A percentile compares a stretch with the other conserved stretches of the same genome.
These are phyloP conservation scores for Sanghuangporus weigelae DNA, from an alignment of 1,284 basidiomycete genomes.

Conservation along the genomic window DNA sequence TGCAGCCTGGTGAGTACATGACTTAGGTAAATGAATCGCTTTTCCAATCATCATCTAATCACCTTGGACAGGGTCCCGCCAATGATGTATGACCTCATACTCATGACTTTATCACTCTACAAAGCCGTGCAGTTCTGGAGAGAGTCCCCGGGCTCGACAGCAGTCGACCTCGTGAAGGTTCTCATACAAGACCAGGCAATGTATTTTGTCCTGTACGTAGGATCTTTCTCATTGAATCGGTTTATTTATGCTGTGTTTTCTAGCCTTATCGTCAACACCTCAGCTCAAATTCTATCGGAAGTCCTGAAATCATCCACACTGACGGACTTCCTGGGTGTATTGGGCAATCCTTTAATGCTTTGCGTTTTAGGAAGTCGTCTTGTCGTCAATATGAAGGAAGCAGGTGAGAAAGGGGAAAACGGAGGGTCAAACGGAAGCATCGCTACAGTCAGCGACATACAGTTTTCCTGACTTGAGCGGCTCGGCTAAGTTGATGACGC, in stretches of 20 bases:
- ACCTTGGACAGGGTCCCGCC: not conserved
- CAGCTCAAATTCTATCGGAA: not conserved
- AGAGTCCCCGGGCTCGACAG: not conserved
- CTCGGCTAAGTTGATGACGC: no score
- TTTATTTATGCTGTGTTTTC: not conserved
- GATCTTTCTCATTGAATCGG: not conserved
- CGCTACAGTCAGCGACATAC: not conserved
- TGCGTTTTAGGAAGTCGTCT: constrained; percentile 5
- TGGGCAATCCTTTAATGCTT: constrained; percentile 2
- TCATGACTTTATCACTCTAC: not conserved
- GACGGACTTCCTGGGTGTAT: not conserved
- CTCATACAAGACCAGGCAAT: constrained; percentile 1
- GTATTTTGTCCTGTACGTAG: not conserved
- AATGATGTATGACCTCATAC: not conserved
- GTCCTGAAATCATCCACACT: not conserved
- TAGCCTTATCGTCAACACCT: not conserved
- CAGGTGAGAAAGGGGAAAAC: not conserved
- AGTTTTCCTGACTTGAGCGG: not conserved
- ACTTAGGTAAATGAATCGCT: not conserved
- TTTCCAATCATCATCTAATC: not conserved
- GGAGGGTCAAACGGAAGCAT: not conserved
- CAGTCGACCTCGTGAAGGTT: not conserved
- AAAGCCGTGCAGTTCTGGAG: not conserved
- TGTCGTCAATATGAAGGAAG: constrained; percentile 5
- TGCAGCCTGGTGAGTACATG: not conserved